Evolutionary conservation across 192 early-diverging fungal species (phyloP).

Genomic region (Backusella luteola): DNA sequence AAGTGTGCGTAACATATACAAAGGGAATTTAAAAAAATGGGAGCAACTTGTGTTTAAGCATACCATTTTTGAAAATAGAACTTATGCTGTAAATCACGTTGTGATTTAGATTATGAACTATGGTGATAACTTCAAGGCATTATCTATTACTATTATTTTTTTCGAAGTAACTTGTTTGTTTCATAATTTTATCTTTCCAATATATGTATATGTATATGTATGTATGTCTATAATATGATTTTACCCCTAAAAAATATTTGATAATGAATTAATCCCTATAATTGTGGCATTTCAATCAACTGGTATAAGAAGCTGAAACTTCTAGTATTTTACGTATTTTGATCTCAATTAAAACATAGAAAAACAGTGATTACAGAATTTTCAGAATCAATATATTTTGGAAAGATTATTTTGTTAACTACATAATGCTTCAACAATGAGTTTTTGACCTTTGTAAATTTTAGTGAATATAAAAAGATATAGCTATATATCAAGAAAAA

Average conservation of each 20-base stretch:
- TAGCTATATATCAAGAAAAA: not conserved
- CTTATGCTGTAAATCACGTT: too few relatives aligned
- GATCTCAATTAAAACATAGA: not conserved
- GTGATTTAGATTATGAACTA: too few relatives aligned
- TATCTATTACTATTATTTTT: too few relatives aligned
- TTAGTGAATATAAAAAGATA: not conserved
- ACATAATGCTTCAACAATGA: not conserved
- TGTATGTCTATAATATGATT: not conserved
- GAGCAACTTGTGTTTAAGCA: too few relatives aligned
- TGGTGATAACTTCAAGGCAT: too few relatives aligned
- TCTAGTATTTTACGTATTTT: not conserved
- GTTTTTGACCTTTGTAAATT: not conserved
- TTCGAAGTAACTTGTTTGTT: not conserved
- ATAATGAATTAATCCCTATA: conserved; percentile 5
- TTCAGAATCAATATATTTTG: not conserved
- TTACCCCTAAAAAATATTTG: not conserved
- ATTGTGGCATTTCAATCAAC: not conserved
- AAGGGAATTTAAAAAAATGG: too few relatives aligned
- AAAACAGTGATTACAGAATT: not conserved
- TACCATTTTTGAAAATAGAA: too few relatives aligned
- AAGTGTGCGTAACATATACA: too few relatives aligned
- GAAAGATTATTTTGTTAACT: not conserved
- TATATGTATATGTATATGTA: not conserved
- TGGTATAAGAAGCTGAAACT: not conserved
- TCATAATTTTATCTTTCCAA: not conserved